Evolutionary conservation across 1,284 basidiomycete species (phyloP).

Genomic region (Chiua sp.): DNA sequence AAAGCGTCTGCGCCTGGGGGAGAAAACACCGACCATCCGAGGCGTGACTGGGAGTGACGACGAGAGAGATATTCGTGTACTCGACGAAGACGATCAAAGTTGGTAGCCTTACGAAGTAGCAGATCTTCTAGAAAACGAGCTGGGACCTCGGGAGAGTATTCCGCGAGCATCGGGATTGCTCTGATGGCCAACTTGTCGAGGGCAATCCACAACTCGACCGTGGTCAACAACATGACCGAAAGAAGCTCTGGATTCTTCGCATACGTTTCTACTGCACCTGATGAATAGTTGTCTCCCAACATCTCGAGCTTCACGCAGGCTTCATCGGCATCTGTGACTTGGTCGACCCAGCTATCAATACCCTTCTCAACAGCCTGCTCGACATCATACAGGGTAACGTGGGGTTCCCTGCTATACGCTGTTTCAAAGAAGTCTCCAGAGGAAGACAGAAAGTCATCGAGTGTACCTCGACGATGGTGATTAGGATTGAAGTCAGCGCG

Average conservation of each 20-base stretch:
- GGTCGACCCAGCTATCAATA: conserved; percentile 37
- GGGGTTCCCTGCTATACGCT: conserved; percentile 12
- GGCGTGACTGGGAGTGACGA: conserved; percentile 25
- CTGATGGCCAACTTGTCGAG: conserved; percentile 45
- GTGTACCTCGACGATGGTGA: conserved; percentile 5
- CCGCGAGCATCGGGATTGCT: conserved; percentile 41
- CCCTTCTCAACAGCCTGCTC: conserved; percentile 32
- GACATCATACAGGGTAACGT: conserved; percentile 37
- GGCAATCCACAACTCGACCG: conserved; percentile 49
- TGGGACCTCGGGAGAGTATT: conserved; percentile 53
- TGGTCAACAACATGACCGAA: conserved; percentile 48
- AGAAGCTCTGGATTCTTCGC: conserved; percentile 42
- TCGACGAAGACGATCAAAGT: conserved; percentile 31
- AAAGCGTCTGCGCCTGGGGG: conserved; percentile 26
- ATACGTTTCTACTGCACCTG: conserved; percentile 32
- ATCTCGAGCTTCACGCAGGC: conserved; percentile 19
- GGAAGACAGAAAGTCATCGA: conserved; percentile 16
- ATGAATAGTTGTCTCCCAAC: conserved; percentile 34
- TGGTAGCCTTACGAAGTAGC: conserved; percentile 39
- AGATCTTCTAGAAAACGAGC: conserved; percentile 42
- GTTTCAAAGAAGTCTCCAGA: conserved; percentile 11
- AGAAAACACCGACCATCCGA: conserved; percentile 25
- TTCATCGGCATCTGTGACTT: conserved; percentile 7
- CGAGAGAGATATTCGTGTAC: conserved; percentile 36
- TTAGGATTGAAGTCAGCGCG: conserved; percentile 17